Base-by-base conservation (phyloP, 2,329 filamentous ascomycete genomes). In the Xylariaceae sp. region DNA sequence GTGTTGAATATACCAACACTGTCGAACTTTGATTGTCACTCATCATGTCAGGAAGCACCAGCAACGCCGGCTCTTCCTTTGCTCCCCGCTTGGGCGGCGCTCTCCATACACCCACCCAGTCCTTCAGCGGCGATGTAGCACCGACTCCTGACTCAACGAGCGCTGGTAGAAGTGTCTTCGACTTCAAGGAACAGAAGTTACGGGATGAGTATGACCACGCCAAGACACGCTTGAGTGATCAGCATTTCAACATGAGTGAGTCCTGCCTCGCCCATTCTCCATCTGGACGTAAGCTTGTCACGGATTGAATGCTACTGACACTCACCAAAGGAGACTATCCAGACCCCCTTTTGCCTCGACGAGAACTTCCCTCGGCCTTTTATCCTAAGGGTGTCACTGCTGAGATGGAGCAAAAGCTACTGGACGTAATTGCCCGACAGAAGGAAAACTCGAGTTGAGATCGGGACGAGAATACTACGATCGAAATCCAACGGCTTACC, bases 231-330 rank as follows among this genome's bases (percentile, higher is more conserved):
- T 62, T 78, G 1, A 43, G 59, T 1, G 73, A 78, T 46, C 63
- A 65, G 33, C 62, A 64, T 9, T 76, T 77, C 51, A 70, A 66
- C 40, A 64, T 68, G 4, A 60, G 74, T 76, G 56, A 50, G 68
- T 48, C 13, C 17, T 22, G 32, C 29, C 16, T 28, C 28, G 32
- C 19, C 28, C 18, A 26, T 16, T 12, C 13, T 36, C n/a, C 9
- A 15, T 34, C 12, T 4, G 17, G 19, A 15, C 22, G 15, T 19
- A 1, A 19, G 12, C 13, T 39, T 26, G 6, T 26, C 22, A 26
- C 17, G 4, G n/a, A 4, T 15, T 11, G 19, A 29, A 3, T 4
- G 13, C 37, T 39, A 18, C 45, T 44, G 40, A 53, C 38, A 31
- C 11, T 6, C 38, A n/a, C 39, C 35, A 63, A 62, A 61, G 60